These are phyloP conservation scores for Pilaira anomala DNA, from an alignment of 192 early-diverging fungal genomes.

Conservation along the genomic window DNA sequence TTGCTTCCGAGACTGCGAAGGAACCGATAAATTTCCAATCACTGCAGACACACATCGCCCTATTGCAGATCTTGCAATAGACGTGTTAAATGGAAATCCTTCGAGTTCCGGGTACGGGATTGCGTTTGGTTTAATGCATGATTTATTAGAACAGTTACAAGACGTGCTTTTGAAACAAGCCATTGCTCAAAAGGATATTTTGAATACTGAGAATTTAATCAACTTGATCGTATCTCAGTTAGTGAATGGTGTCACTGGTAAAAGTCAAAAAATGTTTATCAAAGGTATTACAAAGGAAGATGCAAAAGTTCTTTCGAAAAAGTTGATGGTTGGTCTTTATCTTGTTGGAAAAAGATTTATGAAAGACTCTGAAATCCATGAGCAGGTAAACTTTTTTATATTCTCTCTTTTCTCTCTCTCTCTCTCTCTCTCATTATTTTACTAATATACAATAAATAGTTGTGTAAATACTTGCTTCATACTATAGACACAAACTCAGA, in stretches of 20 bases:
- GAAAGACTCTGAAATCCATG: conserved; percentile 8
- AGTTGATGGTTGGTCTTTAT: conserved; percentile 12
- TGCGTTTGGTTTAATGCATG: conserved; percentile 17
- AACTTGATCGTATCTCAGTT: conserved; percentile 5
- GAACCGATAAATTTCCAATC: conserved; percentile 15
- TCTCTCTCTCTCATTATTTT: neutral
- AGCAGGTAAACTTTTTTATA: neutral
- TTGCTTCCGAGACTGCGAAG: conserved; percentile 21
- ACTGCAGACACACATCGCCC: neutral
- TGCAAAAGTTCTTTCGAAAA: conserved; percentile 1
- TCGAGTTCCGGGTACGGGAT: conserved; percentile 9
- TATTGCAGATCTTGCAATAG: neutral
- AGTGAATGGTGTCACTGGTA: neutral
- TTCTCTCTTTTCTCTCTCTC: neutral
- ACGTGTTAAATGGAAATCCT: conserved; percentile 17
- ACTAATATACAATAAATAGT: neutral
- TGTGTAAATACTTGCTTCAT: conserved; percentile 5
- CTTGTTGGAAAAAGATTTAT: conserved; percentile 18
- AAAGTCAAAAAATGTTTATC: conserved; percentile 5
- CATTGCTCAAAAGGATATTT: neutral
- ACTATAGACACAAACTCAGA: conserved; percentile 11
- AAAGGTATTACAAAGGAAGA: neutral
- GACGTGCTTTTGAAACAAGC: conserved; percentile 1
- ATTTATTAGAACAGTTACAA: conserved; percentile 19
- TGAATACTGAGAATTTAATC: conserved; percentile 6